Percentiles rank a stretch among this genome's conserved stretches.
Conservation (phyloP, 208 protist species). For the Trypanosoma brucei region DNA sequence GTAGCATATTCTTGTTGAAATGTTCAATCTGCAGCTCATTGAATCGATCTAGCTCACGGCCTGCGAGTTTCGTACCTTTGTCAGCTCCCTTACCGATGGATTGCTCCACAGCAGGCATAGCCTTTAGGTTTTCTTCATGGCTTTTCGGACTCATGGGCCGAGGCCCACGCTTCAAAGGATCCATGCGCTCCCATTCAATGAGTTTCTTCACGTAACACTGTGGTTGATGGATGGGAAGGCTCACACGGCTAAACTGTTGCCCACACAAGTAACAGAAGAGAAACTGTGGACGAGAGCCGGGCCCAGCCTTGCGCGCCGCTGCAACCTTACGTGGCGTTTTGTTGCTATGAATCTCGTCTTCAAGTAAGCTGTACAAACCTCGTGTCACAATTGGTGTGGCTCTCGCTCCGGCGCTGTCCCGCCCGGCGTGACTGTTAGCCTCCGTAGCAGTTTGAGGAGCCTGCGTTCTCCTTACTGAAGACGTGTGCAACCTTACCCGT, state of each 20-base stretch:
- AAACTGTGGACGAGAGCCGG: conserved; percentile 57
- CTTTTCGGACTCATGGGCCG: conserved; percentile 57
- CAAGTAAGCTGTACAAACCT: conserved; percentile 63
- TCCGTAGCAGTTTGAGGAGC: background rate
- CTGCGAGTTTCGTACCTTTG: conserved; percentile 14
- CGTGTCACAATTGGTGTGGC: conserved; percentile 61
- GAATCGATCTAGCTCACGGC: conserved; percentile 51
- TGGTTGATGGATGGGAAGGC: conserved; percentile 87
- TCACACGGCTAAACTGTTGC: conserved; percentile 77
- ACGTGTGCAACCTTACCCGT: background rate
- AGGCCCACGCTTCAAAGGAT: conserved; percentile 61
- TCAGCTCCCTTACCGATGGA: conserved; percentile 5
- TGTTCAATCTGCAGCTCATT: conserved; percentile 75
- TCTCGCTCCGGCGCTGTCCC: background rate
- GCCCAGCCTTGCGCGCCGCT: background rate
- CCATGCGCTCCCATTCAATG: conserved; percentile 84
- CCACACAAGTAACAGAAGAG: conserved; percentile 89
- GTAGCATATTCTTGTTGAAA: conserved; percentile 66
- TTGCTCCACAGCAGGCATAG: conserved; percentile 6
- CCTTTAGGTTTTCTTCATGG: conserved; percentile 55
- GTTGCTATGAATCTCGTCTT: conserved; percentile 40
- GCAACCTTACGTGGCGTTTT: conserved; percentile 5
- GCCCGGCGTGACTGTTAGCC: background rate
- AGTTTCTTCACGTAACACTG: conserved; percentile 90
- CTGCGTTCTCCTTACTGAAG: background rate